Evolutionary conservation across 208 protist species (phyloP), one percentile per base, ranked within the genome.

Genomic region (Wallacemonas rigidus): DNA sequence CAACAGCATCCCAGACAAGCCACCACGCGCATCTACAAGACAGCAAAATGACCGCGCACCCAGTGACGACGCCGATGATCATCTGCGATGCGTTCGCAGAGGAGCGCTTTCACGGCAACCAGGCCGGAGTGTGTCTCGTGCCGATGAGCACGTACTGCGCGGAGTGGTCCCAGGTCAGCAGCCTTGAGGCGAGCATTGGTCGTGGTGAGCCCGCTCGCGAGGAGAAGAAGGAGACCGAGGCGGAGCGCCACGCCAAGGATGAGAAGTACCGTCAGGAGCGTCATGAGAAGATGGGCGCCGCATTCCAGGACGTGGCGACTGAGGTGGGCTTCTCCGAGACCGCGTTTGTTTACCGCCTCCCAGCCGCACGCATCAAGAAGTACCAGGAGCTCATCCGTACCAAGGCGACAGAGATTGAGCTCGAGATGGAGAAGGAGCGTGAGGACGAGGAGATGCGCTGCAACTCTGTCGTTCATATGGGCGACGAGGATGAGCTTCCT

Each of bases 291-390:
- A 80, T 84, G 71, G 90, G 80, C 47, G 55, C 61, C 7, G 80
- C 76, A 14, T 89, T 92, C 62, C 82, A 88, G 67, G 50, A 69
- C 39, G 70, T 92, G 14, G 81, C 90, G 62, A 71, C 60, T 15
- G 85, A 95, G 77, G 76, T 91, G 81, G 85, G 86, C 60, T 60
- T 88, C 26, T 80, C 79, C 14, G 87, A 92, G 82, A 88, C 83
- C 2, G 86, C 80, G 50, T 92, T 95, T 56, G 76, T 89, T 53
- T 91, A 87, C 73, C 86, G 86, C 67, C 77, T 91, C 36, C 86
- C 86, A 1, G 81, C 83, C 41, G 69, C 77, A 12, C 76, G 76
- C 57, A 71, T 87, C 68, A 75, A 72, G 51, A 76, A 67, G 35
- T 77, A 87, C 43, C 80, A 87, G 54, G 78, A 88, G 64, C 40